Base-by-base conservation (phyloP, 2,329 filamentous ascomycete species). In the Botrytis fabae region DNA sequence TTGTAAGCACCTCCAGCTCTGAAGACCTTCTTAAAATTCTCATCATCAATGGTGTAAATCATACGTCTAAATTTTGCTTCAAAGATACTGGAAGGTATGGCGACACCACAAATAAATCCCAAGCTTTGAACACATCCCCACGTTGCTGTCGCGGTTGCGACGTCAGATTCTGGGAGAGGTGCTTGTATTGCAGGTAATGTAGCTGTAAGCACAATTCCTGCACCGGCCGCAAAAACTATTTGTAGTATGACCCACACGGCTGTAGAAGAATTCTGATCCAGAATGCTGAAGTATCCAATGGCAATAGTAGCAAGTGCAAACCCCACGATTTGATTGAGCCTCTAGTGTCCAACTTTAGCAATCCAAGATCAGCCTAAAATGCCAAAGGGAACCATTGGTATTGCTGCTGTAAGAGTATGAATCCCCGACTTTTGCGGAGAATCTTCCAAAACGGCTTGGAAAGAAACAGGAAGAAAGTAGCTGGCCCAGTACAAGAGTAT, bases 401-500 rank as follows among this genome's bases (percentile, higher is more conserved):
- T 28, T 6, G 54, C n/a, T 28, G 28, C 54, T 32, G 54, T 14
- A 8, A 57, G n/a, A 57, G 28, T 32, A 16, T 57, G n/a, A 10
- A 57, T 78, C 75, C 83, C 83, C 0, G 81, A 82, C 60, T 75
- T 63, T 9, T 78, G 78, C 0, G 82, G 78, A 54, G 74, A 78
- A 64, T 79, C 77, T 38, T 78, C 79, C 69, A 81, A 80, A 74
- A 86, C 81, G 51, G 82, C 81, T 80, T 87, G 84, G 78, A 87
- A 85, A 80, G 84, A 86, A 71, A 86, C 80, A 7, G 85, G 85
- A 14, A 86, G 78, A 72, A 85, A 85, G 77, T 83, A 84, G 9
- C 69, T 64, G 14, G 78, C 73, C 80, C 82, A 84, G 64, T 81
- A 81, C 6, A 80, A 71, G 22, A 84, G 75, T 8, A 84, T 73